Percentiles rank a stretch among this genome's conserved stretches.
phyloP scores from a whole-genome alignment of 495 filamentous ascomycete genomes.

The Penicillium nucicola region DNA sequence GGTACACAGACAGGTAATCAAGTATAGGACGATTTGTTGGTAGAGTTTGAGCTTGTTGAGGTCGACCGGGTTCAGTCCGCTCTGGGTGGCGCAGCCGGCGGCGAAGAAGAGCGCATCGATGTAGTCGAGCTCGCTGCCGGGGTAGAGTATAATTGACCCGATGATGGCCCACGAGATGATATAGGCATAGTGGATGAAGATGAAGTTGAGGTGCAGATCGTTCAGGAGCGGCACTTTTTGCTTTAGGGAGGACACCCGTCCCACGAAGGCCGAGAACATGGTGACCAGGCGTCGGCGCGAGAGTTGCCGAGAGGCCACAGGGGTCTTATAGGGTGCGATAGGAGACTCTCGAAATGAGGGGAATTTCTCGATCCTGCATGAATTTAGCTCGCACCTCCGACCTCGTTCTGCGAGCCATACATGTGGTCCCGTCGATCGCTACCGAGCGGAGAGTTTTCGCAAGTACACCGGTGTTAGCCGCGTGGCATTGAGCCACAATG shows the following conservation, averaged over 20 bases:
- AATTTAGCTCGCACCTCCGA: background rate
- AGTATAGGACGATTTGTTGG: conserved; percentile 72
- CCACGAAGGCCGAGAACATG: conserved; percentile 33
- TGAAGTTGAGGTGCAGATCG: conserved; percentile 73
- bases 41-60: conserved; percentile 71
- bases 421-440: conserved; percentile 19
- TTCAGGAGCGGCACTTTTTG: conserved; percentile 32
- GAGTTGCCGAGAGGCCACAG: conserved; percentile 12
- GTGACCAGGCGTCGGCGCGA: conserved; percentile 14
- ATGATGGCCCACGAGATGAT: conserved; percentile 66
- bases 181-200: conserved; percentile 81
- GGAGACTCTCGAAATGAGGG: conserved; percentile 12
- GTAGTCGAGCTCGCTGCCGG: conserved; percentile 60
- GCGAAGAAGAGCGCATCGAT: conserved; percentile 89
- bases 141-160: conserved; percentile 73
- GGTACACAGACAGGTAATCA: conserved; percentile 70
- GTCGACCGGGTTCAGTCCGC: conserved; percentile 85
- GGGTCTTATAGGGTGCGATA: conserved; percentile 2
- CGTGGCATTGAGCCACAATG: conserved; percentile 20
- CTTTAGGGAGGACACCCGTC: conserved; percentile 17
- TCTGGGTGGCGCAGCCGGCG: conserved; percentile 79
- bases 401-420: conserved; percentile 5
- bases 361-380: conserved; percentile 15
- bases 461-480: conserved; percentile 17
- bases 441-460: conserved; percentile 14